These are phyloP conservation scores for Blastomyces parvus DNA, from an alignment of 2,329 filamentous ascomycete genomes.

Conservation along the genomic window DNA sequence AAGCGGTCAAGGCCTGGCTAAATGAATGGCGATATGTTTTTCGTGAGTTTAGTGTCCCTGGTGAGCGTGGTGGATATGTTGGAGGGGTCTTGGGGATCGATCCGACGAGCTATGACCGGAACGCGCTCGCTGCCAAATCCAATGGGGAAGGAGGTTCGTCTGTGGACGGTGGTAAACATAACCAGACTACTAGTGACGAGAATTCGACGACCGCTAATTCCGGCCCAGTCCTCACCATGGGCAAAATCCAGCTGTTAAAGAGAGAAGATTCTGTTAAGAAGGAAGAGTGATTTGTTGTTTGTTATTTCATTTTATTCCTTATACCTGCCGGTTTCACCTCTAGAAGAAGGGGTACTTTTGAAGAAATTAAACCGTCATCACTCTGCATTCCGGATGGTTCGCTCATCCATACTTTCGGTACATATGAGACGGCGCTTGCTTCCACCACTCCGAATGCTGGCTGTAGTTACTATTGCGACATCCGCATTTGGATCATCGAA, in stretches of 20 bases:
- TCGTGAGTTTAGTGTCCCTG: conserved; percentile 90
- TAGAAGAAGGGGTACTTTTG: background rate
- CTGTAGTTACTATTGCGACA: background rate
- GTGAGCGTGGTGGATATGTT: conserved; percentile 73
- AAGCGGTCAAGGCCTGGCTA: conserved; percentile 79
- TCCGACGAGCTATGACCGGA: conserved; percentile 49
- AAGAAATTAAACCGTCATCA: background rate
- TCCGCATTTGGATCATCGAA: background rate
- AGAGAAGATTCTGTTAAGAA: conserved; percentile 31
- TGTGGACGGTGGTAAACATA: conserved; percentile 15
- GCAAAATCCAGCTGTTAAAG: conserved; percentile 39
- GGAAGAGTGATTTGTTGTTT: background rate
- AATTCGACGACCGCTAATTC: conserved; percentile 21
- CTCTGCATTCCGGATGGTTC: background rate
- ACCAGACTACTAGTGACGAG: conserved; percentile 20
- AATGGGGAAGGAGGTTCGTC: conserved; percentile 20
- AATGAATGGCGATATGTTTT: conserved; percentile 95
- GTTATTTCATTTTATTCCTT: background rate
- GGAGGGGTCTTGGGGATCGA: conserved; percentile 58
- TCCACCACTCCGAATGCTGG: background rate
- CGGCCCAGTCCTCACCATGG: conserved; percentile 27
- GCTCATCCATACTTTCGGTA: background rate
- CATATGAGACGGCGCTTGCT: background rate
- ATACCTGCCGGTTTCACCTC: background rate
- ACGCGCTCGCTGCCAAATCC: conserved; percentile 28